A percentile compares a stretch with the other conserved stretches of the same genome.
phyloP scores from a whole-genome alignment of 1,139 yeast genomes.

The Oligophagozyma castellii region DNA sequence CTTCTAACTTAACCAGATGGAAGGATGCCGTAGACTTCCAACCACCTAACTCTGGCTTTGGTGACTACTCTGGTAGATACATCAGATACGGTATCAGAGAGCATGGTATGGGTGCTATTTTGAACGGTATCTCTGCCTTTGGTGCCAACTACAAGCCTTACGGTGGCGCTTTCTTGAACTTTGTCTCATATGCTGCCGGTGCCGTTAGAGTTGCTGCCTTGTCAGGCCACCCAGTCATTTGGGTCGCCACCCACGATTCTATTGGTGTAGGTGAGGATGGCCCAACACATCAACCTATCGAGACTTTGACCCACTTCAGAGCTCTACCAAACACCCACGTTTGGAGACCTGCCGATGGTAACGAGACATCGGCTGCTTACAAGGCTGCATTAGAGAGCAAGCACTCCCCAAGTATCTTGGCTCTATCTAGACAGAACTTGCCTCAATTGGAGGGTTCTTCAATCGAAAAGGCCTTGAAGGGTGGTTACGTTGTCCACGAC shows the following conservation, averaged over 20 bases:
- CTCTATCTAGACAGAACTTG: conserved; percentile 92
- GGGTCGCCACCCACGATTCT: conserved; percentile 99
- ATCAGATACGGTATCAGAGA: conserved; percentile 98
- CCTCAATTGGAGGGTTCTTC: conserved; percentile 94
- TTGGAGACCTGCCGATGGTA: conserved; percentile 99
- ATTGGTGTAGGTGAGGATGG: conserved; percentile 99
- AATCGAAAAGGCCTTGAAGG: conserved; percentile 83
- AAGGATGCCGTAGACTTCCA: conserved; percentile 81
- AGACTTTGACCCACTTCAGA: conserved; percentile 96
- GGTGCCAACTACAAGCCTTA: conserved; percentile 88
- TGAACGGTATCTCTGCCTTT: conserved; percentile 94
- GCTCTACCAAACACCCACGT: conserved; percentile 90
- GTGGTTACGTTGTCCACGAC: conserved; percentile 76
- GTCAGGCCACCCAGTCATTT: conserved; percentile 84
- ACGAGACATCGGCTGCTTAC: conserved; percentile 97
- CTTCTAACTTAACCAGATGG: conserved; percentile 91
- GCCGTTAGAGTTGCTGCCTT: conserved; percentile 92
- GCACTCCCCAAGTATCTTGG: conserved; percentile 78
- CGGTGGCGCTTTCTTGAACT: conserved; percentile 98
- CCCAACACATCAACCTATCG: conserved; percentile 99
- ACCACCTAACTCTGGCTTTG: conserved; percentile 66
- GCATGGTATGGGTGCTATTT: conserved; percentile 98
- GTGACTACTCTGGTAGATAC: conserved; percentile 87
- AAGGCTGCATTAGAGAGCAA: conserved; percentile 56
- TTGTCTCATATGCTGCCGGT: conserved; percentile 96